These are phyloP conservation scores for Aquanectria penicillioides DNA, from an alignment of 2,329 filamentous ascomycete species.

Conservation along the genomic window DNA sequence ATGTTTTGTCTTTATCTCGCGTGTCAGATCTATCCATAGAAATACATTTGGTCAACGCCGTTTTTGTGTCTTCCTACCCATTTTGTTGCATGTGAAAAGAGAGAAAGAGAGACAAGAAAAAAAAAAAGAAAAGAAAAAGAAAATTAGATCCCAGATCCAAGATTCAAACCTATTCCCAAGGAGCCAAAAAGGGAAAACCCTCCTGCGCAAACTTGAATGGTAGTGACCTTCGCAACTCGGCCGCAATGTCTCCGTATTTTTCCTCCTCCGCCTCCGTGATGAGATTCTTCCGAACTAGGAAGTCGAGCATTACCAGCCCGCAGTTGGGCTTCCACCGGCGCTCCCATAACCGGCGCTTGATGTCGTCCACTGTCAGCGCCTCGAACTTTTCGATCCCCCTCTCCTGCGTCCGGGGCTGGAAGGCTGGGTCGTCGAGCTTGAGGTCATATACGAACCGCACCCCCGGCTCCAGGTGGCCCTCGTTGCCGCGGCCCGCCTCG, in stretches of 20 bases:
- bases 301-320: constrained; percentile 52
- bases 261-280: constrained; percentile 38
- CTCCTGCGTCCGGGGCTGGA: constrained; percentile 38
- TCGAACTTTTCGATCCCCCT: constrained; percentile 43
- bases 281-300: constrained; percentile 45
- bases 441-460: constrained; percentile 51
- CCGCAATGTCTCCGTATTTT: constrained; percentile 32
- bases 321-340: constrained; percentile 52
- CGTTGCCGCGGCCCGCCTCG: constrained; percentile 40
- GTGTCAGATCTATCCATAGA: constrained; percentile 15
- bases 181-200: constrained; percentile 19
- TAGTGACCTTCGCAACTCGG: constrained; percentile 37
- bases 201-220: constrained; percentile 39
- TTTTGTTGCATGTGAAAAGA: not conserved
- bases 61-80: not conserved
- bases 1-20: not conserved
- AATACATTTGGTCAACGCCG: constrained; percentile 8
- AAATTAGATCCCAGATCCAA: not conserved
- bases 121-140: not conserved
- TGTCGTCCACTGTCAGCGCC: constrained; percentile 41
- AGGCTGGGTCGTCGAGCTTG: constrained; percentile 38
- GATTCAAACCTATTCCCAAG: not conserved
- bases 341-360: constrained; percentile 41
- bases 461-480: constrained; percentile 50
- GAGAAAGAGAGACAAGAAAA: not conserved